phyloP scores from a whole-genome alignment of 2,329 filamentous ascomycete genomes.

The Colletotrichum orchidophilum region DNA sequence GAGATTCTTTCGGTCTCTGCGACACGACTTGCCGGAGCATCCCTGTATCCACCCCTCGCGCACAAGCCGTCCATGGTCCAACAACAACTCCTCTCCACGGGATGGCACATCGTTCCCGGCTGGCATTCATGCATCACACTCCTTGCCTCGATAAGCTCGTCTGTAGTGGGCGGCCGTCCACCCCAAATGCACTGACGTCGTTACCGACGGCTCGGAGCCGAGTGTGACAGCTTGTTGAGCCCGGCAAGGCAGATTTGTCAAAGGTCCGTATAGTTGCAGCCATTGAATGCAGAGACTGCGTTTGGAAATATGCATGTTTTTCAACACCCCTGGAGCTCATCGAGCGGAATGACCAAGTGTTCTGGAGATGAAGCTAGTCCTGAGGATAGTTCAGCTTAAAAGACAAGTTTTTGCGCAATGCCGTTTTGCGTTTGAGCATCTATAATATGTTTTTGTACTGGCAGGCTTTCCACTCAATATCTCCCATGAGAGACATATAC shows the following conservation, averaged over 20 bases:
- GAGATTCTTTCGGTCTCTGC: neutral
- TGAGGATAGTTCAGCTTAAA: neutral
- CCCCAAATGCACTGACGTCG: neutral
- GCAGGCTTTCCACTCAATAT: neutral
- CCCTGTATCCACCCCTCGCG: conserved; percentile 5
- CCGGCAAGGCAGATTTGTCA: conserved; percentile 8
- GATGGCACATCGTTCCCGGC: neutral
- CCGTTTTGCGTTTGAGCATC: neutral
- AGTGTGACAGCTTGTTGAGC: neutral
- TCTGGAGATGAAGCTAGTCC: neutral
- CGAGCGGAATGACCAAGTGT: neutral
- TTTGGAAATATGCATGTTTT: conserved; percentile 22
- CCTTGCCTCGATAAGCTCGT: neutral
- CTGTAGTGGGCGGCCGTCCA: neutral
- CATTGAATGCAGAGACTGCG: neutral
- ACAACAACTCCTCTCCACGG: neutral
- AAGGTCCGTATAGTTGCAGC: neutral
- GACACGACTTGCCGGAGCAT: conserved; percentile 19
- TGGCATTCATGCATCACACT: conserved; percentile 4
- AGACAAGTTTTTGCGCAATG: neutral
- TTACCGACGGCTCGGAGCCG: neutral
- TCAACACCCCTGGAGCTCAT: neutral
- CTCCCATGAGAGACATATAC: neutral
- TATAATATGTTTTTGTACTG: neutral
- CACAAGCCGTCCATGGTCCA: neutral